Conservation (phyloP, 139 green algal species). For the Coelastrella sp. region DNA sequence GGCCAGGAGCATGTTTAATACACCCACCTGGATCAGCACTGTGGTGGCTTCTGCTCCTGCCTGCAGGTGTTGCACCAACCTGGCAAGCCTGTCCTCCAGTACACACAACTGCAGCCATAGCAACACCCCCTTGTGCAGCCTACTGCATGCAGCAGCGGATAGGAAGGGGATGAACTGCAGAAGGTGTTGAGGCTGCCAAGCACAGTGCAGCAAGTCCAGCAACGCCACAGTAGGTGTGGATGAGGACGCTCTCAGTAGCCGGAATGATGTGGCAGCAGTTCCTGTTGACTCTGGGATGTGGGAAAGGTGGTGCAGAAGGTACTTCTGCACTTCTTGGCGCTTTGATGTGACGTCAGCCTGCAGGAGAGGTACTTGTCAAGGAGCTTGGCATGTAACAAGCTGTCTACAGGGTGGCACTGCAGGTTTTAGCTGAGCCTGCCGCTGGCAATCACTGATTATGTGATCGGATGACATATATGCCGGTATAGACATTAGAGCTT, state of each 20-base stretch:
- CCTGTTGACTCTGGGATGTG: slow-evolving; percentile 30
- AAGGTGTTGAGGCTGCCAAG: slow-evolving; percentile 10
- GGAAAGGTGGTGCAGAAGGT: slow-evolving; percentile 45
- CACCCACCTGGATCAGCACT: slow-evolving; percentile 29
- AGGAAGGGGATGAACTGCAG: slow-evolving; percentile 58
- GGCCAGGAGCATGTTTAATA: background rate
- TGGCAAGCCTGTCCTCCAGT: slow-evolving; percentile 66
- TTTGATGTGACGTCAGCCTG: slow-evolving; percentile 17
- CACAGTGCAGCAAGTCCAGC: slow-evolving; percentile 44
- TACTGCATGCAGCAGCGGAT: background rate
- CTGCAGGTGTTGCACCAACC: slow-evolving; percentile 43
- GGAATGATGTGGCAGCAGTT: slow-evolving; percentile 30
- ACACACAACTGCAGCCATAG: slow-evolving; percentile 74
- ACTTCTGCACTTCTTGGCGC: slow-evolving; percentile 6
- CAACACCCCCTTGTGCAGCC: slow-evolving; percentile 42
- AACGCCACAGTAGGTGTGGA: background rate
- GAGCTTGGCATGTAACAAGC: no score
- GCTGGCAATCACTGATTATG: no score
- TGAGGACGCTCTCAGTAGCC: slow-evolving; percentile 18
- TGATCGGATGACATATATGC: no score
- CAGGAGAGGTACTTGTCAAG: no score
- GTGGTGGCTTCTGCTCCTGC: background rate
- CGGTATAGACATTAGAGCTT: no score
- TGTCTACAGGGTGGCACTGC: no score
- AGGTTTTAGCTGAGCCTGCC: no score